Percentiles rank a stretch among this genome's conserved stretches.
phyloP scores from a whole-genome alignment of 2,329 filamentous ascomycete genomes.

The Tolypocladium album region DNA sequence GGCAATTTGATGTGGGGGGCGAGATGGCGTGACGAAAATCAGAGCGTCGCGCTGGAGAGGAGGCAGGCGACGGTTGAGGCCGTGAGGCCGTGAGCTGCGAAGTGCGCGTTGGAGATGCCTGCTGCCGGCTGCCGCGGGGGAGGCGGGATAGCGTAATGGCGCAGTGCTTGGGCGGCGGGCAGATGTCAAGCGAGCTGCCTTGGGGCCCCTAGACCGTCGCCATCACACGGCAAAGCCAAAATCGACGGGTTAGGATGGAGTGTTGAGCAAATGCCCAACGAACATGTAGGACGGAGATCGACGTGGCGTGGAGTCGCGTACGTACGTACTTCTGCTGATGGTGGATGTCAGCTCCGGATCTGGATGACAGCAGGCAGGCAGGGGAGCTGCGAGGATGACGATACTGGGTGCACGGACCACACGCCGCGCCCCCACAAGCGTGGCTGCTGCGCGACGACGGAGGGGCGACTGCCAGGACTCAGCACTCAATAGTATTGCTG shows the following conservation, averaged over 20 bases:
- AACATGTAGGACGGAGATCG: neutral
- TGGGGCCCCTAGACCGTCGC: conserved; percentile 10
- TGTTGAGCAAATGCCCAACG: neutral
- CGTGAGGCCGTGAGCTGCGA: neutral
- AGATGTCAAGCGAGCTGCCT: conserved; percentile 5
- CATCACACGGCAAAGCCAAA: conserved; percentile 7
- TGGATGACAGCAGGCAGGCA: neutral
- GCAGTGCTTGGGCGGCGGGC: neutral
- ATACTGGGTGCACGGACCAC: conserved; percentile 8
- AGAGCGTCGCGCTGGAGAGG: neutral
- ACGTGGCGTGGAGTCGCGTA: neutral
- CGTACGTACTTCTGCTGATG: neutral
- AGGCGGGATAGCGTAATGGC: neutral
- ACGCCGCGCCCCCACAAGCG: neutral
- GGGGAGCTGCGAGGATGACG: conserved; percentile 7
- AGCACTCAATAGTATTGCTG: no score
- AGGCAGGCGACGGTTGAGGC: neutral
- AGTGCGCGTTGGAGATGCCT: neutral
- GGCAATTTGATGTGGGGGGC: conserved; percentile 3
- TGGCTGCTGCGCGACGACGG: no score
- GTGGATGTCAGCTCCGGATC: conserved; percentile 3
- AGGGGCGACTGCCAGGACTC: no score
- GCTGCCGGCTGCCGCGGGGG: neutral
- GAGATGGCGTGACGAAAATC: neutral
- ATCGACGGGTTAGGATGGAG: neutral